Percentiles rank a stretch among this genome's conserved stretches.
These are phyloP conservation scores for Xylariales sp. DNA, from an alignment of 2,329 filamentous ascomycete genomes.

Conservation along the genomic window DNA sequence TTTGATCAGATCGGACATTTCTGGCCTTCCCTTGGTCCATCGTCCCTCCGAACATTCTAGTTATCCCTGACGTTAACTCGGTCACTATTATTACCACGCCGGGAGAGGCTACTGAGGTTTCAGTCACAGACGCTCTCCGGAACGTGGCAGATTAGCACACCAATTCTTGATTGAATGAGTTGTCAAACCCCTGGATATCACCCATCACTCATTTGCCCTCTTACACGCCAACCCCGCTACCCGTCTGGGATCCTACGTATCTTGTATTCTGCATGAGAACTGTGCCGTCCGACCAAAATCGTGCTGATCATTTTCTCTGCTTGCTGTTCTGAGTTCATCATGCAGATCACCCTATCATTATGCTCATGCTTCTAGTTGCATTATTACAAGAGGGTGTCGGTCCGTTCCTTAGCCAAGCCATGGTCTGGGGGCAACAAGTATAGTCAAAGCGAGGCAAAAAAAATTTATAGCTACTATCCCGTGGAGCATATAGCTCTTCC, in stretches of 20 bases:
- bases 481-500: slow-evolving; percentile 49
- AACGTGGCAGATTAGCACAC: slow-evolving; percentile 49
- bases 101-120: slow-evolving; percentile 42
- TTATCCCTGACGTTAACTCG: slow-evolving; percentile 45
- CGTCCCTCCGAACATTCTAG: slow-evolving; percentile 52
- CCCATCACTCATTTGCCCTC: slow-evolving; percentile 48
- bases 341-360: slow-evolving; percentile 54
- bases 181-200: slow-evolving; percentile 49
- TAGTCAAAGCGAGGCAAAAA: slow-evolving; percentile 50
- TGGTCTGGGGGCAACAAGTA: slow-evolving; percentile 47
- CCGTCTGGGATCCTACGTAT: slow-evolving; percentile 48
- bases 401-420: slow-evolving; percentile 54
- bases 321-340: slow-evolving; percentile 53
- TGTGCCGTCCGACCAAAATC: slow-evolving; percentile 54
- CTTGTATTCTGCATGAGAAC: slow-evolving; percentile 49
- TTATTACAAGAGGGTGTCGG: slow-evolving; percentile 53
- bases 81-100: slow-evolving; percentile 49
- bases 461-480: slow-evolving; percentile 51
- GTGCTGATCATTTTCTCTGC: slow-evolving; percentile 52
- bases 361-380: slow-evolving; percentile 54
- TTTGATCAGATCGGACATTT: slow-evolving; percentile 52
- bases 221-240: slow-evolving; percentile 54
- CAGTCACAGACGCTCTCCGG: slow-evolving; percentile 41
- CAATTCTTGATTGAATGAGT: slow-evolving; percentile 42
- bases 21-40: slow-evolving; percentile 55